Evolutionary conservation across 2,329 filamentous ascomycete genomes (phyloP).

Genomic region (Ceratocystiopsis minuta): DNA sequence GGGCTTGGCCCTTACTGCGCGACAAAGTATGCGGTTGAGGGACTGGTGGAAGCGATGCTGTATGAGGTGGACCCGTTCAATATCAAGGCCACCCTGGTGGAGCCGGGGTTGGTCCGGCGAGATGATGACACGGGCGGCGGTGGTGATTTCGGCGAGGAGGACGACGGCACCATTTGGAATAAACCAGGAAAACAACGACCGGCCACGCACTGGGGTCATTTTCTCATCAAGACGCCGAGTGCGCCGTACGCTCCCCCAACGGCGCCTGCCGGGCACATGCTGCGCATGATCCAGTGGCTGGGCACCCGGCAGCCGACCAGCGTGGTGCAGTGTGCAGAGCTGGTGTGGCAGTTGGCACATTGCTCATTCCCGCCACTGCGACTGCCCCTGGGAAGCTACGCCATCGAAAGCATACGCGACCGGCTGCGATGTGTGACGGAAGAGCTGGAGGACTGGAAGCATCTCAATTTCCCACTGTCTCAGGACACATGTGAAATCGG

Average conservation of each 20-base stretch:
- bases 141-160: not conserved
- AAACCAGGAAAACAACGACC: constrained; percentile 27
- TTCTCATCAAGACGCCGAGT: constrained; percentile 71
- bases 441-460: constrained; percentile 87
- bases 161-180: constrained; percentile 12
- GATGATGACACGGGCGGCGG: constrained; percentile 40
- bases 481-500: constrained; percentile 17
- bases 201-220: constrained; percentile 76
- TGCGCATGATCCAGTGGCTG: constrained; percentile 85
- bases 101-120: constrained; percentile 71
- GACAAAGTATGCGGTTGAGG: constrained; percentile 93
- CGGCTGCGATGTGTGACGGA: constrained; percentile 79
- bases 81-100: constrained; percentile 83
- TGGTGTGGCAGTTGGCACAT: constrained; percentile 88
- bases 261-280: constrained; percentile 73
- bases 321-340: constrained; percentile 78
- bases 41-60: constrained; percentile 86
- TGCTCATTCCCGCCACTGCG: constrained; percentile 84
- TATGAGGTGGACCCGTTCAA: constrained; percentile 88
- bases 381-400: constrained; percentile 77
- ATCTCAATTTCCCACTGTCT: constrained; percentile 48
- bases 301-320: constrained; percentile 84
- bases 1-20: constrained; percentile 89
- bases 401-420: constrained; percentile 89
- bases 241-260: constrained; percentile 62